These are phyloP conservation scores for Veloboletus limbatus DNA, from an alignment of 1,284 basidiomycete genomes.

Conservation along the genomic window DNA sequence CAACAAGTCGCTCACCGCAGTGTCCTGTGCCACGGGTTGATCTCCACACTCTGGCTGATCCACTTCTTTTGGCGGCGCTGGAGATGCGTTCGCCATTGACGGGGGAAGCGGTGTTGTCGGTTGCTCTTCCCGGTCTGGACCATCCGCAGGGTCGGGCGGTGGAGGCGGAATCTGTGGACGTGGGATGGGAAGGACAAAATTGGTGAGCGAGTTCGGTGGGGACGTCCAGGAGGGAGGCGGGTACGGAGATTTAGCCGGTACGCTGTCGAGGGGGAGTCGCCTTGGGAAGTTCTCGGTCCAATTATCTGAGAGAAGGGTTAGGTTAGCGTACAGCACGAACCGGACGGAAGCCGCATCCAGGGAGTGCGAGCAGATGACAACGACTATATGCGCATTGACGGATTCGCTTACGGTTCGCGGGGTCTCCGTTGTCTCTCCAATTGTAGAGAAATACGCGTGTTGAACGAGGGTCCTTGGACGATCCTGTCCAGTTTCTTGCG, in stretches of 20 bases:
- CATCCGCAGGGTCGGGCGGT: not conserved
- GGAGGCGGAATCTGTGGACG: slow-evolving; percentile 5
- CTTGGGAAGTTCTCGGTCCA: slow-evolving; percentile 25
- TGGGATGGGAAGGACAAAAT: slow-evolving; percentile 28
- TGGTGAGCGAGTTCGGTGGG: slow-evolving; percentile 17
- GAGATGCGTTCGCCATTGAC: not conserved
- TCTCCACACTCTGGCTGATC: not conserved
- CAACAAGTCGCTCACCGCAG: slow-evolving; percentile 5
- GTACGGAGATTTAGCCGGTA: slow-evolving; percentile 28
- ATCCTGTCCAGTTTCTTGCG: not conserved
- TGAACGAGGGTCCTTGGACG: slow-evolving; percentile 12
- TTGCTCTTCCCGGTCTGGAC: not conserved
- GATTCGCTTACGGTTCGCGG: slow-evolving; percentile 27
- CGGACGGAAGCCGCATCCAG: not conserved
- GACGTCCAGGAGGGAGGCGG: slow-evolving; percentile 26
- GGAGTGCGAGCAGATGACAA: not conserved
- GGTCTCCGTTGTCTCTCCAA: slow-evolving; percentile 32
- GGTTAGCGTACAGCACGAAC: not conserved
- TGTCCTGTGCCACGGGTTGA: not conserved
- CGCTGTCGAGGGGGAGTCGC: not conserved
- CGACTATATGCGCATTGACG: not conserved
- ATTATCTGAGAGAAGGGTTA: slow-evolving; percentile 18
- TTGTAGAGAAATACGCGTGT: slow-evolving; percentile 32
- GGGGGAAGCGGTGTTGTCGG: not conserved
- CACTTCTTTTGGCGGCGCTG: not conserved